phyloP scores from a whole-genome alignment of 2,329 filamentous ascomycete species.

The Fusarium udum region DNA sequence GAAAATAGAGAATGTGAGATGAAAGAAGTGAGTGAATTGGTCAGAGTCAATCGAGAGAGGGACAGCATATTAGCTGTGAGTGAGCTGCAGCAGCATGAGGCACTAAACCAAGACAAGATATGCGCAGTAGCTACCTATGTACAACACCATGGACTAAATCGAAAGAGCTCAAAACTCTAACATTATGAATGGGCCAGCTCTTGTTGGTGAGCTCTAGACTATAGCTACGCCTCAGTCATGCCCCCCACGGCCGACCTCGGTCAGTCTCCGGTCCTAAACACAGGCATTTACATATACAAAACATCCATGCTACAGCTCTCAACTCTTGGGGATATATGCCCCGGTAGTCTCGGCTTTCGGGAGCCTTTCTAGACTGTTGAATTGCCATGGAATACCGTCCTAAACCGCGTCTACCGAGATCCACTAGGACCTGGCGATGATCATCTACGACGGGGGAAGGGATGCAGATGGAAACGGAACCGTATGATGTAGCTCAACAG shows the following conservation, averaged over 20 bases:
- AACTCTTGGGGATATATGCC: not conserved
- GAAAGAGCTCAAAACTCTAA: conserved; percentile 9
- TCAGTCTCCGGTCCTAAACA: conserved; percentile 23
- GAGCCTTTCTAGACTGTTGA: not conserved
- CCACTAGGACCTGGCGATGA: conserved; percentile 12
- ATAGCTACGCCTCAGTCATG: conserved; percentile 22
- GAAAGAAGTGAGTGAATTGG: conserved; percentile 16
- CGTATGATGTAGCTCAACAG: conserved; percentile 12
- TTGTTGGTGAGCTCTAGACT: conserved; percentile 23
- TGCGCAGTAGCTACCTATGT: conserved; percentile 3
- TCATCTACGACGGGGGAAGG: conserved; percentile 2
- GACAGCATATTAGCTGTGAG: conserved; percentile 1
- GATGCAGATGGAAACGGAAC: not conserved
- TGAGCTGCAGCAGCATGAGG: conserved; percentile 6
- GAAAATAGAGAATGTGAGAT: not conserved
- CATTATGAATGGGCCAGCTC: not conserved
- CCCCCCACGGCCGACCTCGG: conserved; percentile 31
- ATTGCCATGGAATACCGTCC: conserved; percentile 16
- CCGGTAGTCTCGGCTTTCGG: conserved; percentile 33
- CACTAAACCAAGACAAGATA: conserved; percentile 31
- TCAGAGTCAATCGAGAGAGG: not conserved
- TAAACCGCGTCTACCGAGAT: conserved; percentile 26
- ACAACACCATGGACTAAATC: conserved; percentile 11
- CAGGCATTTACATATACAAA: not conserved
- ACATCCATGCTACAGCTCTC: not conserved